These are phyloP conservation scores for Cotoneaster glaucophyllus DNA, from an alignment of 306 rosid species.

Conservation along the genomic window DNA sequence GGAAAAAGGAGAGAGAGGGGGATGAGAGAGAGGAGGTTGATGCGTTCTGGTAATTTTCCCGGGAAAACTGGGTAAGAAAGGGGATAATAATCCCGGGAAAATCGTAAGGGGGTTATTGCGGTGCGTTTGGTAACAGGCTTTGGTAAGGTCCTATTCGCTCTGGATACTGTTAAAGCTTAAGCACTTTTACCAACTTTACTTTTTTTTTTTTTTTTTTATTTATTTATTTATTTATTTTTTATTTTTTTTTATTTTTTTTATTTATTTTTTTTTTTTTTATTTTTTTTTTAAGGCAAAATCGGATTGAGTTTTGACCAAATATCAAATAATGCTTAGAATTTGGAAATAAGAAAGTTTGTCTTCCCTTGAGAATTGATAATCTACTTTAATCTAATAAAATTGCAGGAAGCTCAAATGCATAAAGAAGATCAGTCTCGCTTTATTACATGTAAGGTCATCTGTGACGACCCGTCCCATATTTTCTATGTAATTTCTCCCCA, in stretches of 20 bases:
- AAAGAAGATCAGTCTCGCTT: too few relatives aligned
- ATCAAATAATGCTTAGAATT: not conserved
- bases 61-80: constrained; percentile 14
- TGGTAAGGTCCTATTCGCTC: not conserved
- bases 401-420: too few relatives aligned
- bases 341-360: not conserved
- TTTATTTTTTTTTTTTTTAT: too few relatives aligned
- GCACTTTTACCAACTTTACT: not conserved
- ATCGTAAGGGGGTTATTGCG: not conserved
- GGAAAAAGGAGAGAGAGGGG: not conserved
- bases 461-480: too few relatives aligned
- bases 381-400: too few relatives aligned
- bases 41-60: constrained; percentile 19
- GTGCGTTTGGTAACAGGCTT: not conserved
- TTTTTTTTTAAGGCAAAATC: not conserved
- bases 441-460: too few relatives aligned
- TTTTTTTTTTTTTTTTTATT: too few relatives aligned
- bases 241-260: too few relatives aligned
- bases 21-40: not conserved
- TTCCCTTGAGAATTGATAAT: not conserved
- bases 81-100: constrained; percentile 52
- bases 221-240: too few relatives aligned
- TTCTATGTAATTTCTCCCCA: too few relatives aligned
- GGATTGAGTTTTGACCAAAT: not conserved
- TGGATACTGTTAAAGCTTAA: not conserved